Evolutionary conservation across 2,329 filamentous ascomycete genomes (phyloP), one percentile per base, ranked within the genome.

Genomic region (Colletotrichum sublineola): DNA sequence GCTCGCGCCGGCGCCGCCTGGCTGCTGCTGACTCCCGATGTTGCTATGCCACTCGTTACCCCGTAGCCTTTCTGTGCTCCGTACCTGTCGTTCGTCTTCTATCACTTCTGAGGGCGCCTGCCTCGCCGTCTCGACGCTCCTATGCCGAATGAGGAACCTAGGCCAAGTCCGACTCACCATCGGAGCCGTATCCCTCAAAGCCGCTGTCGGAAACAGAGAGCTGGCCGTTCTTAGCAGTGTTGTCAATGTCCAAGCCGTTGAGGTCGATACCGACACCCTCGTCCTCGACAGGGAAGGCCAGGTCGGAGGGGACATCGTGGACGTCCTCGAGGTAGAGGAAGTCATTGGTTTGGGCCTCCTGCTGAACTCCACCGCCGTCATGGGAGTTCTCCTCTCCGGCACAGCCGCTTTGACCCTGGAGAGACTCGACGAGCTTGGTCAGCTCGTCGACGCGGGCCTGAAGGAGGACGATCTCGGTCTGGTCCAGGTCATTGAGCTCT

Each of bases 181-280:
- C 52, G 2, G 50, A 65, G 31, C 29, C 52, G 42, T 46, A 8
- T 33, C 31, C 63, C 7, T 65, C 52, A 20, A 65, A 57, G 11
- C 52, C 63, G 52, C 63, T 57, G 52, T 57, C 63, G 4, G 63
- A 65, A 2, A 29, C 52, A 65, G 29, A 44, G 40, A 57, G 31
- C 12, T 29, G 11, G 29, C 52, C 52, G 40, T 48, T n/a, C 63
- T 65, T 57, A 57, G 31, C 52, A 18, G 52, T 20, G 12, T 48
- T 52, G 18, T 57, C 63, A 36, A 65, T 56, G 29, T 57, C 33
- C 63, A 36, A 55, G 50, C 24, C 24, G 29, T 56, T n/a, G 46
- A 46, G 38, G 20, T 44, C 20, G 36, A 64, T 11, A 2, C 38
- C 20, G 50, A 44, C 24, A 31, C 14, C 40, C 63, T 65, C 52